Evolutionary conservation across 1,284 basidiomycete species (phyloP).

Genomic region (Rhodotorula sp.): DNA sequence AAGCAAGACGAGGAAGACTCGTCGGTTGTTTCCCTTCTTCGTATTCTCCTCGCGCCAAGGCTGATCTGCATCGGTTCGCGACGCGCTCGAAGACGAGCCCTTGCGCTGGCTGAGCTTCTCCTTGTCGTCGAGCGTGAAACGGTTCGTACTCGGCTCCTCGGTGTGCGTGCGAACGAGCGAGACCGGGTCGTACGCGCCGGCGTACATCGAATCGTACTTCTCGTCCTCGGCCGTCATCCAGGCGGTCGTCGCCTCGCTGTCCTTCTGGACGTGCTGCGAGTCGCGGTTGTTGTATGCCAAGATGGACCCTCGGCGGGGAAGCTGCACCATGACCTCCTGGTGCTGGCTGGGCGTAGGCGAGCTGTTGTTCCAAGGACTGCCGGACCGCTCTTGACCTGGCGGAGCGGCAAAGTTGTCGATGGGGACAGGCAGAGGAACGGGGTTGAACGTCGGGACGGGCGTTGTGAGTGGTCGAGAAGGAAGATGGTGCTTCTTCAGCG

Average conservation of each 20-base stretch:
- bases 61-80: neutral
- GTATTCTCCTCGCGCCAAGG: conserved; percentile 8
- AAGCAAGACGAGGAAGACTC: conserved; percentile 8
- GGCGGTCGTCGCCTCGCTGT: conserved; percentile 10
- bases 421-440: conserved; percentile 23
- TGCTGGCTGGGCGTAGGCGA: neutral
- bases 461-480: conserved; percentile 31
- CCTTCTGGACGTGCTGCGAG: conserved; percentile 5
- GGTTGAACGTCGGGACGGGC: conserved; percentile 17
- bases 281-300: neutral
- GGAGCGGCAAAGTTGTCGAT: conserved; percentile 29
- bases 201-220: neutral
- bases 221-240: conserved; percentile 18
- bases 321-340: conserved; percentile 22
- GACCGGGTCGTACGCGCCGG: conserved; percentile 8
- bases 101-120: neutral
- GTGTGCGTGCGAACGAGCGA: conserved; percentile 2
- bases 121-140: conserved; percentile 34
- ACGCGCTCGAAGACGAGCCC: neutral
- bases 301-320: conserved; percentile 6
- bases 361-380: neutral
- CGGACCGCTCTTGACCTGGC: neutral
- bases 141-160: conserved; percentile 12
- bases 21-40: conserved; percentile 16
- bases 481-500: conserved; percentile 19